Evolutionary conservation across 2,329 filamentous ascomycete genomes (phyloP), one percentile per base, ranked within the genome.

Genomic region (Cladosporium sp.): DNA sequence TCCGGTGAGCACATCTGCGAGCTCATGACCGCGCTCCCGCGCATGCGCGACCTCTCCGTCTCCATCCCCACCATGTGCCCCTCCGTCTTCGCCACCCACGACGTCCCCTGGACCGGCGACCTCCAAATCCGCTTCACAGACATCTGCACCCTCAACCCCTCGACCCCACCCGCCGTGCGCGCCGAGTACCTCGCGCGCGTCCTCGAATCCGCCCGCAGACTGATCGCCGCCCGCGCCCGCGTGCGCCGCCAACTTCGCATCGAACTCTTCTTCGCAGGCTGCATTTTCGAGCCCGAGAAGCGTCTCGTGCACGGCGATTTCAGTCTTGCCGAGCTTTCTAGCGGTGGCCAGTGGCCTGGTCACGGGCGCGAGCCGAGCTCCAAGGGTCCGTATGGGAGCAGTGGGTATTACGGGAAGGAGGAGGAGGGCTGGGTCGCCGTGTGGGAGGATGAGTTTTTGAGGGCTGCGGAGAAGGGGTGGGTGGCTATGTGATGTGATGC

Each of bases 191-290:
- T 77, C n/a, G 59, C 67, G 39, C 59, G 63, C 47, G 54, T 72
- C 15, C 68, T 76, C 16, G 54, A 66, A 38, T 62, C 71, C 38
- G 70, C 72, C 11, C 71, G 74, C 33, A 51, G 50, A 6, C 67
- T 77, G 25, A 69, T 74, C 39, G 55, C 58, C 13, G 59, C 62
- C 4, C 70, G 70, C 22, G 64, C 65, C 3, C 65, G 63, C 2
- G 54, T 67, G 11, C 66, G 67, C 51, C 59, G 63, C 19, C 63
- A 70, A 20, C 67, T 77, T 2, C 69, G 68, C 49, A 65, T 76
- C 40, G 73, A 77, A 56, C 61, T 77, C 22, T 77, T 77, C 67
- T 76, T 75, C 57, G 72, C 71, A 2, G 72, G 74, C 52, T 73
- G 69, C 62, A 76, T 77, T 56, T 77, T 77, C 59, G 72, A 76